These are phyloP conservation scores for Primulina tabacum DNA, from an alignment of 257 asterid genomes.

Conservation along the genomic window DNA sequence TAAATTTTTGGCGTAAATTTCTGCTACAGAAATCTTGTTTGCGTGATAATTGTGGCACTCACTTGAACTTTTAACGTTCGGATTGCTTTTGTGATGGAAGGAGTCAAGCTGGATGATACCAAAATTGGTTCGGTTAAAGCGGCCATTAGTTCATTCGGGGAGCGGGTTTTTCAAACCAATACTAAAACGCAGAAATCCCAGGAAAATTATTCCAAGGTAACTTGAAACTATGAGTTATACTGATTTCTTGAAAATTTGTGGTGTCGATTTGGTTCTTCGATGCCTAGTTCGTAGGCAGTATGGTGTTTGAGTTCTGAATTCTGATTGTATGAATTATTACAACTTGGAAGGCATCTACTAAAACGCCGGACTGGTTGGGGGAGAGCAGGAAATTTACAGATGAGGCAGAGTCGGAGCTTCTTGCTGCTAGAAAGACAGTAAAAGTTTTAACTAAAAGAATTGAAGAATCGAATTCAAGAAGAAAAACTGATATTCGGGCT, in stretches of 20 bases:
- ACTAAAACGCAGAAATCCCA: background rate
- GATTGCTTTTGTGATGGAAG: background rate
- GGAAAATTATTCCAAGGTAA: background rate
- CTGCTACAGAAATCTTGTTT: background rate
- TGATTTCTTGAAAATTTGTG: too few species aligned
- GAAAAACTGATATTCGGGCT: background rate
- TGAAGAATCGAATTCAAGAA: background rate
- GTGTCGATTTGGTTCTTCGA: too few species aligned
- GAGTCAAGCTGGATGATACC: background rate
- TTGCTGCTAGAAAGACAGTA: background rate
- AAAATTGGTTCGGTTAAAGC: background rate
- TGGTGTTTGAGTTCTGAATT: background rate
- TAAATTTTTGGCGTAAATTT: too few species aligned
- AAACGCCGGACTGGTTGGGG: background rate
- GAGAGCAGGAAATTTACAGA: background rate
- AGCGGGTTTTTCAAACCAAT: too few species aligned
- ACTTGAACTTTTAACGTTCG: background rate
- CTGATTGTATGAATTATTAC: background rate
- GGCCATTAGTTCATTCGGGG: background rate
- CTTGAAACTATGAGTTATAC: background rate
- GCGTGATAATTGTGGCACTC: background rate
- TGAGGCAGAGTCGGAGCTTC: background rate
- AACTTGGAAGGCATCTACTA: background rate
- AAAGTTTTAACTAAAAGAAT: background rate
- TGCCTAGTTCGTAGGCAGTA: too few species aligned